phyloP scores from a whole-genome alignment of 805 yeast species.

The Maudiozyma bulderi region DNA sequence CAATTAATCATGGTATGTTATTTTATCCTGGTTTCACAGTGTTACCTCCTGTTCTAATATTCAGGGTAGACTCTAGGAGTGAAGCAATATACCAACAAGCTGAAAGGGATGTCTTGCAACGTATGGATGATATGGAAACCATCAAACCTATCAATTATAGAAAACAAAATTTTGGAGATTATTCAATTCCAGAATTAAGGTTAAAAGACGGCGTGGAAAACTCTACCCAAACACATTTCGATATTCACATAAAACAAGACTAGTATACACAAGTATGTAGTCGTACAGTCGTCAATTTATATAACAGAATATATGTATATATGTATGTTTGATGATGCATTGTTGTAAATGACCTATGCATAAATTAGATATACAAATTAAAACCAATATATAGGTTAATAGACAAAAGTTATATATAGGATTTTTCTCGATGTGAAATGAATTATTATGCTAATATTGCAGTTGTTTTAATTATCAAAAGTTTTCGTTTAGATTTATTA shows the following conservation, averaged over 20 bases:
- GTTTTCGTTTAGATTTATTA: neutral
- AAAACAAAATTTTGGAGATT: constrained; percentile 17
- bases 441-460: neutral
- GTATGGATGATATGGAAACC: constrained; percentile 5
- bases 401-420: neutral
- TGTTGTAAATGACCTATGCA: neutral
- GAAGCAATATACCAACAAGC: constrained; percentile 1
- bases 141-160: constrained; percentile 12
- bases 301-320: no score
- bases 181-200: constrained; percentile 6
- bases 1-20: constrained; percentile 19
- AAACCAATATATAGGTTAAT: neutral
- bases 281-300: neutral
- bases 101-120: constrained; percentile 3
- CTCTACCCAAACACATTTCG: constrained; percentile 8
- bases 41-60: constrained; percentile 14
- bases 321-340: neutral
- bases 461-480: neutral
- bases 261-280: neutral
- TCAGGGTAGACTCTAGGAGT: constrained; percentile 1
- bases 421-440: neutral
- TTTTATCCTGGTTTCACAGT: constrained; percentile 18
- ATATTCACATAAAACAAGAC: constrained; percentile 6
- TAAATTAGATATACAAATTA: constrained; percentile 1
- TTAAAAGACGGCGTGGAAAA: constrained; percentile 11